These are phyloP conservation scores for Neurospora terricola DNA, from an alignment of 495 filamentous ascomycete genomes.

Conservation along the genomic window DNA sequence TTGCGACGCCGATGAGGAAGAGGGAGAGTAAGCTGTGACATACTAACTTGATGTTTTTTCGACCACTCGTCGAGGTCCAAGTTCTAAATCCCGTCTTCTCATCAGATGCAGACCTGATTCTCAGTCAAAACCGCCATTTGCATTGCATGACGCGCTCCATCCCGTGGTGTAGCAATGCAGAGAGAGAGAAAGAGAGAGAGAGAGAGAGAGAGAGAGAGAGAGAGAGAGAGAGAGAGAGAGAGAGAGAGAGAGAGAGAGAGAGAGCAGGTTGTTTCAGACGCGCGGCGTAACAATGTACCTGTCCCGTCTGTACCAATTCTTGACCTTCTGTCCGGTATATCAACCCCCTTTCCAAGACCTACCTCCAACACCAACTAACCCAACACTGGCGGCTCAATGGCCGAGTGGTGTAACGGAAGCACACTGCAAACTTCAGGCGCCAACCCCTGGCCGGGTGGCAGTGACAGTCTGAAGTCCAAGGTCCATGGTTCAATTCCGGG, in stretches of 20 bases:
- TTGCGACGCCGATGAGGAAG: slow-evolving; percentile 40
- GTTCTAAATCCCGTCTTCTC: no score
- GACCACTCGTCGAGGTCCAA: not conserved
- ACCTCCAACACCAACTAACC: not conserved
- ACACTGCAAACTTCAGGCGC: not conserved
- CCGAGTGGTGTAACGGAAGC: not conserved
- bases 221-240: no score
- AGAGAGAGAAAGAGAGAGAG: no score
- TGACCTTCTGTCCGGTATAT: not conserved
- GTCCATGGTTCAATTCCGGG: not conserved
- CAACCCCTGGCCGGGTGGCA: not conserved
- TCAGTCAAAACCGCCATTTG: no score
- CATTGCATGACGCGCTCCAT: no score
- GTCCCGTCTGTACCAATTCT: no score
- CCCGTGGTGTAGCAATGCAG: no score
- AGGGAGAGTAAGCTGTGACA: not conserved
- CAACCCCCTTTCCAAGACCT: not conserved
- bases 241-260: no score
- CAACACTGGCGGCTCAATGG: not conserved
- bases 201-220: no score
- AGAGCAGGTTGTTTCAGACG: no score
- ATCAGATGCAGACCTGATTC: no score
- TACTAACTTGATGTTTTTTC: slow-evolving; percentile 3
- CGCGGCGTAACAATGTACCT: no score
- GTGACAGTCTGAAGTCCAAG: not conserved